Base-by-base conservation (phyloP, 805 yeast genomes). In the Schizosaccharomyces octosporus region DNA sequence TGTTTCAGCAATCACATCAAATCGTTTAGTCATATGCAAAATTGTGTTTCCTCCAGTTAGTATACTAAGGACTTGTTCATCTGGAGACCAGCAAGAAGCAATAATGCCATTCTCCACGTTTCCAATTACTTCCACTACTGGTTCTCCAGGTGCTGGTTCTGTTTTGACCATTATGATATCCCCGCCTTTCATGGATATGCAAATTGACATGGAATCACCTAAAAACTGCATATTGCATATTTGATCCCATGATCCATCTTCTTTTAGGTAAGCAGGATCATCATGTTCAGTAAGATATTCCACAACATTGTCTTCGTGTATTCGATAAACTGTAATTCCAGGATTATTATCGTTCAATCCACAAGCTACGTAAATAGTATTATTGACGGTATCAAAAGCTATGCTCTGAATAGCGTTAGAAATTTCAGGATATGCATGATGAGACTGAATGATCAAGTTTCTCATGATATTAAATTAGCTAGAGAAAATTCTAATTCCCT, bases 81-180 rank as follows among this genome's bases (percentile, higher is more conserved):
- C 97, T 5, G 84, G 84, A 13, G 95, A 83, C 97, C 97, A 93
- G 24, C 72, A 66, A 0, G 95, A 89, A 19, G 86, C 81, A 55
- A 71, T 67, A 17, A 90, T 73, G 0, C 89, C 90, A 42, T 77
- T 78, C 67, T 88, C 96, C 32, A 90, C 81, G 24, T 87, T 78
- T 0, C 97, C 97, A 9, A 84, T 89, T 59, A 88, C 83, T 66
- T 84, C 88, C 24, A 83, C 76, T 63, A 78, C 79, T 5, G 75
- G 74, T 1, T 66, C 64, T 1, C 65, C 63, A 3, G 85, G 85
- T 11, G 79, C 74, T 58, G 59, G 55, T 21, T 59, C 61, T 24
- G 27, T 31, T 42, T 32, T 41, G 15, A 81, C 72, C 51, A 65
- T 65, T 51, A 79, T 69, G 11, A 90, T 80, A 68, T 88, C 95